Evolutionary conservation across 352 stramenopile species (phyloP), one percentile per base, ranked within the genome.

Genomic region (Globisporangium polare): DNA sequence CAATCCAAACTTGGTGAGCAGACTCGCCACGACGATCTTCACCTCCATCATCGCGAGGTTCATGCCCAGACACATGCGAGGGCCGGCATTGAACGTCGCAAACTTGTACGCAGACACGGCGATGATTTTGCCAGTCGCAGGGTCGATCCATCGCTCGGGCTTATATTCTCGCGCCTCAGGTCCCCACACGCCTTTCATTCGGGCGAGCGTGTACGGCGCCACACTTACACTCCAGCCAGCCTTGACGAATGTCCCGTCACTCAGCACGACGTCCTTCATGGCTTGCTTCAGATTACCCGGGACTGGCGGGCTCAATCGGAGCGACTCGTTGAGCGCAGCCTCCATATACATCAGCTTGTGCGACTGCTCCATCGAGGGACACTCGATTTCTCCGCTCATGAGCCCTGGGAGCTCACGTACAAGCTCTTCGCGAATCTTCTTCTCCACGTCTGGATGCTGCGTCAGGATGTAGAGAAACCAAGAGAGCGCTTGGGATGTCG

Each of bases 391-490:
- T 10, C 57, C 39, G 18, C 17, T 1, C 26, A 47, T 17, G 26
- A 65, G 59, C 2, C 56, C 22, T 3, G 66, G 61, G 42, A 76
- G 52, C 18, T 58, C 50, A 15, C 13, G 5, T 0, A 37, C 31
- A 1, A 79, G 37, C 41, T 81, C 73, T 24, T 60, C 35, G 15
- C 54, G 51, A 1, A 78, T 60, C 24, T 66, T 60, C 4, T 41
- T 12, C 52, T 69, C 58, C 2, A 80, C 72, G 0, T 72, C 15
- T 0, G 74, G 77, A 46, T 86, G 51, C 22, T 69, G 59, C 8
- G 52, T 64, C 5, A 88, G 59, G 35, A 75, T 61, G 53, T 74
- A 77, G 39, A 88, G 62, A 37, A 78, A 66, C 83, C 84, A 93
- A 20, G 64, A 61, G 49, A 93, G 71, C 13, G 75, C 71, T 47